phyloP scores from a whole-genome alignment of 2,329 filamentous ascomycete genomes.

The Orbilia ellipsospora region DNA sequence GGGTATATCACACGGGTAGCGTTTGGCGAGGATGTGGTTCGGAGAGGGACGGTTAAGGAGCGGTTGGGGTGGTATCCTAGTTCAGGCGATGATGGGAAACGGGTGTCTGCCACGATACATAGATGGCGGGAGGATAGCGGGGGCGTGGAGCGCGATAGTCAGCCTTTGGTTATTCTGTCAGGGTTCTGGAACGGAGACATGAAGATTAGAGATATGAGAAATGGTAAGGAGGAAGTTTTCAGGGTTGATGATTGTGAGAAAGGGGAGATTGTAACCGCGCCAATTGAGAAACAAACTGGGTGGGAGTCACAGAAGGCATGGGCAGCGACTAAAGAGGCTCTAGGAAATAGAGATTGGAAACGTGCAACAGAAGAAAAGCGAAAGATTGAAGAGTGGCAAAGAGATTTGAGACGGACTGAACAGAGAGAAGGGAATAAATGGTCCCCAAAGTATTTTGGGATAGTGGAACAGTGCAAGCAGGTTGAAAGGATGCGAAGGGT shows the following conservation, averaged over 20 bases:
- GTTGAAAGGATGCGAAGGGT: constrained; percentile 1
- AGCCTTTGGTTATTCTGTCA: constrained; percentile 8
- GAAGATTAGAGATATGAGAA: constrained; percentile 2
- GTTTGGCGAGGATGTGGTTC: constrained; percentile 5
- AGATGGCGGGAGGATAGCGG: background rate
- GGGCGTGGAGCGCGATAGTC: background rate
- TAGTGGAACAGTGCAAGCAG: background rate
- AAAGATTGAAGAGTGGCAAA: constrained; percentile 40
- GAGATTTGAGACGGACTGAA: constrained; percentile 11
- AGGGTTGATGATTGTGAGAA: background rate
- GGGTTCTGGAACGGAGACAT: constrained; percentile 18
- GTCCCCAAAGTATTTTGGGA: constrained; percentile 20
- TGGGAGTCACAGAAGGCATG: constrained; percentile 32
- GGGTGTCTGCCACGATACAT: constrained; percentile 16
- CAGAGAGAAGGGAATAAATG: constrained; percentile 22
- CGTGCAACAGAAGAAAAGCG: constrained; percentile 31
- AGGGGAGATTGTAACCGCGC: background rate
- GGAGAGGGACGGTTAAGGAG: background rate
- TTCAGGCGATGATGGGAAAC: background rate
- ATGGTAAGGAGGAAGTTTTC: constrained; percentile 19
- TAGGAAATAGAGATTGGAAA: constrained; percentile 17
- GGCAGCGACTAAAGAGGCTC: constrained; percentile 10
- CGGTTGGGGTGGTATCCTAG: background rate
- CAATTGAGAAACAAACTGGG: constrained; percentile 6
- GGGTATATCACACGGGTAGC: constrained; percentile 19